Percentiles rank a stretch among this genome's conserved stretches.
Conservation (phyloP, 768 basidiomycete genomes). For the Serendipita sp. region DNA sequence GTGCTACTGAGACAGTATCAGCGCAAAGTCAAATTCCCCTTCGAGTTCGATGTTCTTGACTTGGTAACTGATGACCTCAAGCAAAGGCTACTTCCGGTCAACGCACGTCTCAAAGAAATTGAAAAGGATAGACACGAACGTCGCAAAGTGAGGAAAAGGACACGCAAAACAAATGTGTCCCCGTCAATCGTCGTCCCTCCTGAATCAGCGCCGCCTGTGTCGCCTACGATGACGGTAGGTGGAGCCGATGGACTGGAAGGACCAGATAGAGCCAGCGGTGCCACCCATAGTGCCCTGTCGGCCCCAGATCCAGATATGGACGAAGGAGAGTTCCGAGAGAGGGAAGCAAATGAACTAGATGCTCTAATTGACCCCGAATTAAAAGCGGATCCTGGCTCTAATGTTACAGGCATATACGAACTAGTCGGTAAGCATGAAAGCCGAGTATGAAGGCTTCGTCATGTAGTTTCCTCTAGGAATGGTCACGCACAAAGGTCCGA, state of each 20-base stretch:
- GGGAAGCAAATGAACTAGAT: slow-evolving; percentile 51
- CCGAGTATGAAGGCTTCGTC: not conserved
- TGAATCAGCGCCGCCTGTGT: slow-evolving; percentile 13
- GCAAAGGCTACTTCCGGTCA: slow-evolving; percentile 51
- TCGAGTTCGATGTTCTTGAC: slow-evolving; percentile 76
- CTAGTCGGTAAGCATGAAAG: slow-evolving; percentile 52
- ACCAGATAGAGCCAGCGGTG: not conserved
- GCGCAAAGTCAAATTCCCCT: slow-evolving; percentile 86
- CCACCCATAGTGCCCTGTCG: too few relatives aligned
- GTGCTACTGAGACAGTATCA: slow-evolving; percentile 17
- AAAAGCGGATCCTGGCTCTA: slow-evolving; percentile 55
- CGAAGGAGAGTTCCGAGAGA: slow-evolving; percentile 45
- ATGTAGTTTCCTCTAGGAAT: slow-evolving; percentile 39
- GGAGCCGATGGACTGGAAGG: slow-evolving; percentile 11
- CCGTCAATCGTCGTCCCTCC: slow-evolving; percentile 12
- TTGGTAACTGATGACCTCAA: slow-evolving; percentile 68
- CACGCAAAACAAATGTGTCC: slow-evolving; percentile 29
- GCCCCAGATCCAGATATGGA: slow-evolving; percentile 26
- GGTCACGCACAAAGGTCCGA: slow-evolving; percentile 92
- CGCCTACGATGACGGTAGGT: slow-evolving; percentile 13
- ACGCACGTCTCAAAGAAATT: slow-evolving; percentile 56
- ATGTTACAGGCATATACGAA: slow-evolving; percentile 74
- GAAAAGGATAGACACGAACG: slow-evolving; percentile 76
- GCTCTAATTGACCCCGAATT: slow-evolving; percentile 46
- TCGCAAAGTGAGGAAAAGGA: slow-evolving; percentile 62